Conservation (phyloP, 2,329 filamentous ascomycete genomes). For the Calycina herbarum region DNA sequence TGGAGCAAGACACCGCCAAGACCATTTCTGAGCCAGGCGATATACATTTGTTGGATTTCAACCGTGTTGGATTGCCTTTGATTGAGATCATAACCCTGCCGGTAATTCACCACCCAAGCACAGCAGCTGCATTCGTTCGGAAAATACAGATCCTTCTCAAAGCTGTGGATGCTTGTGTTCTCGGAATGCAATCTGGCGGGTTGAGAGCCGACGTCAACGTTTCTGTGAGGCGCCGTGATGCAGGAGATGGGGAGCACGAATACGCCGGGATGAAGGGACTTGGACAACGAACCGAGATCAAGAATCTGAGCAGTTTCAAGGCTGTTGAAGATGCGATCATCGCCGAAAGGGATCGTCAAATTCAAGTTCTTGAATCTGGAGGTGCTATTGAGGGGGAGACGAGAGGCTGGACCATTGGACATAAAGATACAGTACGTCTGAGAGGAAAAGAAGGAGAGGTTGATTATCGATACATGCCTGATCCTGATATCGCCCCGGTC, state of each 20-base stretch:
- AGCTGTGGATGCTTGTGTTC: constrained; percentile 80
- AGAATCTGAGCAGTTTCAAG: constrained; percentile 93
- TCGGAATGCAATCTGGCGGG: constrained; percentile 91
- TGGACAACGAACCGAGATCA: constrained; percentile 92
- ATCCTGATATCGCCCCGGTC: constrained; percentile 83
- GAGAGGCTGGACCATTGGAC: constrained; percentile 85
- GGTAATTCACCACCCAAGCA: constrained; percentile 81
- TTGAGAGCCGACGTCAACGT: constrained; percentile 94
- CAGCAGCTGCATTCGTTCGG: constrained; percentile 82
- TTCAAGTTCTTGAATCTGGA: constrained; percentile 73
- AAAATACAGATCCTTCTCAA: constrained; percentile 83
- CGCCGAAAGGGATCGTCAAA: constrained; percentile 87
- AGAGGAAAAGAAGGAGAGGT: constrained; percentile 95
- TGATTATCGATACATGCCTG: constrained; percentile 98
- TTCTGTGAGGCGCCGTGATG: constrained; percentile 64
- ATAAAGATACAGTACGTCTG: constrained; percentile 75
- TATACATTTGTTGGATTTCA: constrained; percentile 84
- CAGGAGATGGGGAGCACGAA: constrained; percentile 40
- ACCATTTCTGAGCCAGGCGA: constrained; percentile 76
- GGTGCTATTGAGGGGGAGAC: constrained; percentile 81
- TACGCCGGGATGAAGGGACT: constrained; percentile 63
- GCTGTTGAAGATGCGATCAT: constrained; percentile 93
- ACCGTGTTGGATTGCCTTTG: constrained; percentile 85
- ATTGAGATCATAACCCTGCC: constrained; percentile 95
- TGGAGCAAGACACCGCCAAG: constrained; percentile 98